Base-by-base conservation (phyloP, 192 early-diverging fungal genomes). In the Jimgerdemannia lactiflua region DNA sequence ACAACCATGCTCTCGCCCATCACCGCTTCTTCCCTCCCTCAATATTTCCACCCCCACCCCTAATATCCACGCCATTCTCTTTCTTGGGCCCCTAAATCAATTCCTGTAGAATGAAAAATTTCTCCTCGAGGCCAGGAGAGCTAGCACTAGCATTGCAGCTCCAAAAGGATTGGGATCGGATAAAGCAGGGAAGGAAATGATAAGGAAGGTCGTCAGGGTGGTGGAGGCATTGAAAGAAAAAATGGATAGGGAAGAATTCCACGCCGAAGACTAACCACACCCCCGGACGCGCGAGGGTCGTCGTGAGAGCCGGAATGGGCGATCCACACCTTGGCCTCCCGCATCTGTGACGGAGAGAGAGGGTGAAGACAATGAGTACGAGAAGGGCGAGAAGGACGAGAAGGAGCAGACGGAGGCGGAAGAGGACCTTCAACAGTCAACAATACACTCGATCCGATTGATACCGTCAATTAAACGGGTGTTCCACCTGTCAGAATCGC, bases 341-440 rank as follows among this genome's bases (percentile, higher is more conserved):
- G 77, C 29, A 29, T 29, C 29, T 29, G 29, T 29, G 29, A 29
- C 29, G 29, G 29, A 29, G 29, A 29, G 77, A 74, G 70, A 82
- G 78, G 63, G 78, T 75, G 3, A 71, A 68, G 20, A 78, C 77
- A 39, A 78, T 75, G 42, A 74, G 72, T 20, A 77, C 72, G 7
- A 82, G 70, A 77, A 82, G 77, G 4, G 72, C 66, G 68, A 54
- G 75, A 66, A 76, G 49, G 14, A 59, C 49, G 14, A 59, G 6
- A 14, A 59, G 14, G 49, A 14, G 14, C 8, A 59, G 49, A 14
- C 6, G 14, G 49, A 59, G 8, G 49, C 6, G 19, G 67, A 68
- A 19, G 29, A 20, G 67, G 18, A 68, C 19, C 40, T 41, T 6
- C 1, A 68, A 14, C 67, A 68, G 40, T 10, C 67, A 9, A 68